A percentile compares a stretch with the other conserved stretches of the same genome.
Evolutionary conservation across 2,329 filamentous ascomycete genomes (phyloP).

Genomic region (Pestalotiopsis sp.): DNA sequence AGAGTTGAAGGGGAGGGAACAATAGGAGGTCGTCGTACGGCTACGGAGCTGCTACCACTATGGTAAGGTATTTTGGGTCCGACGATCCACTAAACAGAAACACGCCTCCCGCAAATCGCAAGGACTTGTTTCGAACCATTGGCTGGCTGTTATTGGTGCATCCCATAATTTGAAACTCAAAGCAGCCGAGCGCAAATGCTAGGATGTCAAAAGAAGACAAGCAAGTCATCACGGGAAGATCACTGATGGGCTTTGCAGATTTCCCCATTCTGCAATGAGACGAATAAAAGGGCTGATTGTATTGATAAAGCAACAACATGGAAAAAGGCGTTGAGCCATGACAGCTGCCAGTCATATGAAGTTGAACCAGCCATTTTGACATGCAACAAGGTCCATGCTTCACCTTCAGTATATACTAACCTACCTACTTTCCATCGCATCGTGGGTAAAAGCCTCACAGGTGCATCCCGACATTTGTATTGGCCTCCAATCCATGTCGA

Average conservation of each 20-base stretch:
- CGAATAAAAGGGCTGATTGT: not conserved
- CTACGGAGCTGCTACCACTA: not conserved
- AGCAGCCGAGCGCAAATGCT: not conserved
- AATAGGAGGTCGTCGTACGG: not conserved
- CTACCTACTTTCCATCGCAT: no score
- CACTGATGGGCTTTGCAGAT: not conserved
- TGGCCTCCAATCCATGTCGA: no score
- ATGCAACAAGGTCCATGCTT: no score
- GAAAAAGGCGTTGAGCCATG: not conserved
- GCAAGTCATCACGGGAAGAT: not conserved
- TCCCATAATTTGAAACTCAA: conserved; percentile 3
- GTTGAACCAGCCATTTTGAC: no score
- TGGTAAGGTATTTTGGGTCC: conserved; percentile 2
- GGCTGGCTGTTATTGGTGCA: not conserved
- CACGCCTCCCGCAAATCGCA: conserved; percentile 8
- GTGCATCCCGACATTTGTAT: no score
- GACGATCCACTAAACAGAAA: conserved; percentile 4
- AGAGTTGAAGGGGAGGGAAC: not conserved
- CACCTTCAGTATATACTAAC: no score
- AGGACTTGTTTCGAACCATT: conserved; percentile 2
- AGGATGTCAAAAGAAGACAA: not conserved
- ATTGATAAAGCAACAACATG: not conserved
- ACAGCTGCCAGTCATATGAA: not conserved
- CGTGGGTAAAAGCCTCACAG: no score
- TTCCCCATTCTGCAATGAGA: not conserved